Conservation (phyloP, 164 flowering plant species). For the Magnolia kwangsiensis region DNA sequence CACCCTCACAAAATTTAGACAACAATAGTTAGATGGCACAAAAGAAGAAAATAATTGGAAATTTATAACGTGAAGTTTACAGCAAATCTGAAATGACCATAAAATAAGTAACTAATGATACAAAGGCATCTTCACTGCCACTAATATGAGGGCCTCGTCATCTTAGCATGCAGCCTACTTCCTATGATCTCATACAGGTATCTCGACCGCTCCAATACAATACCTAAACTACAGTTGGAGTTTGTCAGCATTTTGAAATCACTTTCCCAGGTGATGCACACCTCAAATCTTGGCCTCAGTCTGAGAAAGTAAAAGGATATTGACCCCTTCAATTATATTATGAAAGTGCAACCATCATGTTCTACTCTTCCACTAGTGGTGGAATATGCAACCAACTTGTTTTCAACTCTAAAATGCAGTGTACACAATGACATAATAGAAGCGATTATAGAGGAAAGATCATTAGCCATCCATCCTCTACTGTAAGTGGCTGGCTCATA, state of each 20-base stretch:
- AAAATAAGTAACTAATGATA: no score
- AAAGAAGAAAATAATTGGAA: no score
- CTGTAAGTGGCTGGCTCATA: conserved; percentile 4
- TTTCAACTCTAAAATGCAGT: conserved; percentile 11
- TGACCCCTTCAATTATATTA: background rate
- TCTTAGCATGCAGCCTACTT: no score
- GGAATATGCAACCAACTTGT: conserved; percentile 12
- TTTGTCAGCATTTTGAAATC: background rate
- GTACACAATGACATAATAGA: conserved; percentile 5
- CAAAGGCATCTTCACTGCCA: no score
- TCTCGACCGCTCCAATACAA: no score
- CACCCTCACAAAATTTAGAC: no score
- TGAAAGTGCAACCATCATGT: conserved; percentile 19
- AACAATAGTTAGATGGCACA: no score
- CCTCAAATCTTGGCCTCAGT: conserved; percentile 1
- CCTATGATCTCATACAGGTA: no score
- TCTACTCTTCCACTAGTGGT: conserved; percentile 18
- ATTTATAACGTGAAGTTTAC: no score
- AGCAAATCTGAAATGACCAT: no score
- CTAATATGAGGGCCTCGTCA: no score
- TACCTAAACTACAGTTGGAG: background rate
- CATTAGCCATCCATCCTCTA: conserved; percentile 5
- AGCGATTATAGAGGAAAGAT: conserved; percentile 13
- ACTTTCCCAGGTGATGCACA: background rate
- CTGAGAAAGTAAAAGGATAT: conserved; percentile 9